These are phyloP conservation scores for Sutorius eximius DNA, from an alignment of 1,284 basidiomycete genomes.

Conservation along the genomic window DNA sequence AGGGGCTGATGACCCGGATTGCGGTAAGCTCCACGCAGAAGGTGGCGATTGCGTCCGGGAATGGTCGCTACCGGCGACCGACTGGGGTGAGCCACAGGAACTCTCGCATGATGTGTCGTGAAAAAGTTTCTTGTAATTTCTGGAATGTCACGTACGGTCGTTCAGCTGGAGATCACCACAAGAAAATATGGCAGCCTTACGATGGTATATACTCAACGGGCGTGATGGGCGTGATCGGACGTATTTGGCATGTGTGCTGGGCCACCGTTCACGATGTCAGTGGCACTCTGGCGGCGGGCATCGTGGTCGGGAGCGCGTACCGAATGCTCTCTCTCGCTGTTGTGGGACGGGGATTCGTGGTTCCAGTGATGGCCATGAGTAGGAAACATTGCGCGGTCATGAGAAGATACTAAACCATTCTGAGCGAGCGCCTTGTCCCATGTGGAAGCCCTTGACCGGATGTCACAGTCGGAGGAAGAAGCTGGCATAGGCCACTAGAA, in stretches of 20 bases:
- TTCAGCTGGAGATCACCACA: slow-evolving; percentile 16
- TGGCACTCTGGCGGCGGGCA: neutral
- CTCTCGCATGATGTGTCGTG: slow-evolving; percentile 34
- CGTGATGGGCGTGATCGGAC: slow-evolving; percentile 39
- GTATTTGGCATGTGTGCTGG: slow-evolving; percentile 32
- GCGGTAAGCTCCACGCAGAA: slow-evolving; percentile 33
- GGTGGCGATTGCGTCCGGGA: slow-evolving; percentile 36
- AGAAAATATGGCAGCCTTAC: slow-evolving; percentile 21
- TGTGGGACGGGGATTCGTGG: slow-evolving; percentile 23
- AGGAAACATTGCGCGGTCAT: slow-evolving; percentile 35
- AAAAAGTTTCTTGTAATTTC: slow-evolving; percentile 35
- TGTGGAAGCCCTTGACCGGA: slow-evolving; percentile 36
- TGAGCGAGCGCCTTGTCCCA: slow-evolving; percentile 38
- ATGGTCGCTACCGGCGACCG: slow-evolving; percentile 35
- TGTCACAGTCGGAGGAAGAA: slow-evolving; percentile 27
- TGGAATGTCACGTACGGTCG: slow-evolving; percentile 11
- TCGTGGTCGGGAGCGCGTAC: slow-evolving; percentile 16
- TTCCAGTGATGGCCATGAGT: slow-evolving; percentile 32
- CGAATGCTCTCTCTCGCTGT: slow-evolving; percentile 30
- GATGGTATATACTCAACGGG: slow-evolving; percentile 35
- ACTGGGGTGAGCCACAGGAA: slow-evolving; percentile 33
- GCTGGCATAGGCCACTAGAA: slow-evolving; percentile 33
- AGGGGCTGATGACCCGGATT: slow-evolving; percentile 29
- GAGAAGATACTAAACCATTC: slow-evolving; percentile 42
- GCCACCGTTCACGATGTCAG: slow-evolving; percentile 16